phyloP scores from a whole-genome alignment of 2,329 filamentous ascomycete genomes.

The Penicillium concentricum region DNA sequence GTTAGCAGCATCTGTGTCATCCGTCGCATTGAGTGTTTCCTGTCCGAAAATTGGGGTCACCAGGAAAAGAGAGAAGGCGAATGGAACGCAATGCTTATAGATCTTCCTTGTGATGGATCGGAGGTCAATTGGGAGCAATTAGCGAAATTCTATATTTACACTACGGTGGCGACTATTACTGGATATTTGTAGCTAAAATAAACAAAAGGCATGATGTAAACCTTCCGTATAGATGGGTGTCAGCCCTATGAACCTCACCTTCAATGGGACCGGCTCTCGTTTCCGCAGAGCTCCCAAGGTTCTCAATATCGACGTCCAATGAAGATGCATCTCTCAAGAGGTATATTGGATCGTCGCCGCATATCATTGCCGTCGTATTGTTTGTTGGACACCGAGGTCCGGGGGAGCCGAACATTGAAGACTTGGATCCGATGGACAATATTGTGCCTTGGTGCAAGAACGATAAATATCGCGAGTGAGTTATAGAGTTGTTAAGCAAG shows the following conservation, averaged over 20 bases:
- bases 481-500: no score
- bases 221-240: background rate
- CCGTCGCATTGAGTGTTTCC: background rate
- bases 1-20: background rate
- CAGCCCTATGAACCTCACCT: background rate
- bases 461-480: background rate
- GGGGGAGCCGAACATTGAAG: background rate
- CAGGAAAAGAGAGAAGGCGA: background rate
- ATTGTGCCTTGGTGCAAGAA: background rate
- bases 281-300: background rate
- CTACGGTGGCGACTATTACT: background rate
- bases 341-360: background rate
- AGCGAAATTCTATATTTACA: background rate
- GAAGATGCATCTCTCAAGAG: background rate
- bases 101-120: background rate
- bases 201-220: constrained; percentile 5
- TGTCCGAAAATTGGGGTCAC: background rate
- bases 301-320: background rate
- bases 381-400: background rate
- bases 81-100: background rate
- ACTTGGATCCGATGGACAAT: background rate
- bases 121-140: background rate
- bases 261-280: background rate
- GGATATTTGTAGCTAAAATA: background rate
- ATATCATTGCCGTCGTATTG: background rate